These are phyloP conservation scores for Zizania palustris DNA, from an alignment of 202 grass and related monocot species.

Conservation along the genomic window DNA sequence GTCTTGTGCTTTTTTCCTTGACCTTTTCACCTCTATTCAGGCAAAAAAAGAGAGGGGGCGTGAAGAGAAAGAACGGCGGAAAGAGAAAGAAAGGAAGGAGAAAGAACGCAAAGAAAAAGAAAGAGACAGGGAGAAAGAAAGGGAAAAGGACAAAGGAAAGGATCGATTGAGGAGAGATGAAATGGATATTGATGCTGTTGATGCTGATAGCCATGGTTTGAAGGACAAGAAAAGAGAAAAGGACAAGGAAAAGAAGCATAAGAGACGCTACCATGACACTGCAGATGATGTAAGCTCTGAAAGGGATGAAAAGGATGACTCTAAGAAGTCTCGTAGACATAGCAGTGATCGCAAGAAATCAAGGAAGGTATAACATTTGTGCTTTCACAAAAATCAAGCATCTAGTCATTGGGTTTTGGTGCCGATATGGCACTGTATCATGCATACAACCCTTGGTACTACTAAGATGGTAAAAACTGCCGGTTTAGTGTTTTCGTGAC, in stretches of 20 bases:
- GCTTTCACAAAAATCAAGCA: constrained; percentile 42
- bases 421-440: constrained; percentile 4
- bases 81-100: constrained; percentile 57
- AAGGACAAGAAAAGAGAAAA: constrained; percentile 91
- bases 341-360: constrained; percentile 90
- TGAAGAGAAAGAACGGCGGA: constrained; percentile 57
- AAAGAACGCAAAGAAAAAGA: constrained; percentile 64
- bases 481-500: constrained; percentile 2
- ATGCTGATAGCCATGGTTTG: constrained; percentile 58
- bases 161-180: constrained; percentile 78
- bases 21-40: constrained; percentile 25
- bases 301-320: constrained; percentile 79
- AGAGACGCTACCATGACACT: constrained; percentile 72
- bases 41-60: constrained; percentile 53
- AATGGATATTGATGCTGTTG: constrained; percentile 64
- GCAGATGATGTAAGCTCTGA: constrained; percentile 73
- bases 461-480: constrained; percentile 2
- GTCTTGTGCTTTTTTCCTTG: not conserved
- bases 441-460: constrained; percentile 13
- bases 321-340: constrained; percentile 83
- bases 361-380: constrained; percentile 76
- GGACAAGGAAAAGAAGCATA: constrained; percentile 95
- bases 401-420: constrained; percentile 20
- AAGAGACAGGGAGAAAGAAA: constrained; percentile 62
- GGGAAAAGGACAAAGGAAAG: constrained; percentile 75